A percentile compares a stretch with the other conserved stretches of the same genome.
These are phyloP conservation scores for Ophiocordyceps robertsii DNA, from an alignment of 2,329 filamentous ascomycete species.

Conservation along the genomic window DNA sequence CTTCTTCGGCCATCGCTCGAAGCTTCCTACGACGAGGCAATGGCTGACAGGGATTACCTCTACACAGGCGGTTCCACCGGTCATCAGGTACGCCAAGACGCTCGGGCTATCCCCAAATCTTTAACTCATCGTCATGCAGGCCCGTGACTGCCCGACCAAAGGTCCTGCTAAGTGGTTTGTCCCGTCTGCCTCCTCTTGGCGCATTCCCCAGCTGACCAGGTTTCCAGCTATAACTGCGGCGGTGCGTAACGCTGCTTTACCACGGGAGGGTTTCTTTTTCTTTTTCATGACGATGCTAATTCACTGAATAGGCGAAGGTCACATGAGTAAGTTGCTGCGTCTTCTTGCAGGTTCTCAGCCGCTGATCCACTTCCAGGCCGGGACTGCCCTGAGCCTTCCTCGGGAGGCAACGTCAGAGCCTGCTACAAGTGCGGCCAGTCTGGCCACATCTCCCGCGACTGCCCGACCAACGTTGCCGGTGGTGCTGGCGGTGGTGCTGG, in stretches of 20 bases:
- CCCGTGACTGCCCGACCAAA: slow-evolving; percentile 76
- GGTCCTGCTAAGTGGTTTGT: slow-evolving; percentile 69
- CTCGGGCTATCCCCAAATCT: background rate
- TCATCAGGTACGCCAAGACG: slow-evolving; percentile 53
- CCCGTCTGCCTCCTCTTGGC: background rate
- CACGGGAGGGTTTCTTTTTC: background rate
- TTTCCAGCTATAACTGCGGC: slow-evolving; percentile 65
- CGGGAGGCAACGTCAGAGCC: slow-evolving; percentile 51
- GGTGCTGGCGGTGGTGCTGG: slow-evolving; percentile 33
- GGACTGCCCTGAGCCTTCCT: slow-evolving; percentile 73
- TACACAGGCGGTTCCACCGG: slow-evolving; percentile 54
- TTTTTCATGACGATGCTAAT: slow-evolving; percentile 9
- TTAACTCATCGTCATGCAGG: slow-evolving; percentile 30
- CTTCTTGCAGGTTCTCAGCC: background rate
- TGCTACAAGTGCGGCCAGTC: slow-evolving; percentile 69
- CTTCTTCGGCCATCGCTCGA: background rate
- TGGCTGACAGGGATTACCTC: background rate
- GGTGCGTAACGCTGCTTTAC: slow-evolving; percentile 33
- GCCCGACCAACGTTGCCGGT: slow-evolving; percentile 40
- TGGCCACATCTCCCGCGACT: slow-evolving; percentile 88
- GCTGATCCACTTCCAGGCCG: slow-evolving; percentile 43
- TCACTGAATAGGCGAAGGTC: slow-evolving; percentile 41
- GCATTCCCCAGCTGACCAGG: background rate
- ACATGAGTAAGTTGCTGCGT: slow-evolving; percentile 55
- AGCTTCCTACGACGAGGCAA: background rate